These are phyloP conservation scores for Talaromyces sp. DNA, from an alignment of 2,329 filamentous ascomycete species.

Conservation along the genomic window DNA sequence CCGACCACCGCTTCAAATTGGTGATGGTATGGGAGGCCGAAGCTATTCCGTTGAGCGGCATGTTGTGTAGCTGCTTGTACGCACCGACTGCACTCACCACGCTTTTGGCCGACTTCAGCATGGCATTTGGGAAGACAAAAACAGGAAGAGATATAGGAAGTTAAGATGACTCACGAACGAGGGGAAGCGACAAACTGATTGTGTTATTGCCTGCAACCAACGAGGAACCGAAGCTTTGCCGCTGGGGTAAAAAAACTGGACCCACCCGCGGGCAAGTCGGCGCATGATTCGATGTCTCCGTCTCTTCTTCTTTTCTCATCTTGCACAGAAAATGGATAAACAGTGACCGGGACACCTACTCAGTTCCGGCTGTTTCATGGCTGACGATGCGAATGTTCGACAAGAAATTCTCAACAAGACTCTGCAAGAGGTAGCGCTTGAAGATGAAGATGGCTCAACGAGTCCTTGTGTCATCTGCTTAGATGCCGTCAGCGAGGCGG, in stretches of 20 bases:
- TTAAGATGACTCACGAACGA: not conserved
- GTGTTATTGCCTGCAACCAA: not conserved
- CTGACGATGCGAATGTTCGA: constrained; percentile 42
- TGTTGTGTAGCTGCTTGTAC: constrained; percentile 20
- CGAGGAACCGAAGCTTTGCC: constrained; percentile 11
- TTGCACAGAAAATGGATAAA: constrained; percentile 11
- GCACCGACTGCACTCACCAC: constrained; percentile 32
- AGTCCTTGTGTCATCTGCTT: constrained; percentile 84
- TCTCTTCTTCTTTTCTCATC: not conserved
- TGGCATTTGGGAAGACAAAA: constrained; percentile 14
- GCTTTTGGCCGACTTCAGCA: constrained; percentile 39
- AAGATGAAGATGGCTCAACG: constrained; percentile 33
- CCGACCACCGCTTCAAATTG: constrained; percentile 79
- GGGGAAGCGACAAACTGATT: not conserved
- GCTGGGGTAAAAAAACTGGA: constrained; percentile 14
- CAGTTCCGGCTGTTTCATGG: constrained; percentile 29
- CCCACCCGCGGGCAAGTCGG: not conserved
- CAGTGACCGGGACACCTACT: not conserved
- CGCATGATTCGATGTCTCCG: constrained; percentile 5
- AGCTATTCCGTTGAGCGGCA: constrained; percentile 32
- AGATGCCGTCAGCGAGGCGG: constrained; percentile 69
- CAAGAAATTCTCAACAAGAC: constrained; percentile 48
- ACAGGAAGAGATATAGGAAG: not conserved
- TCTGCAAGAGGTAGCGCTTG: constrained; percentile 44
- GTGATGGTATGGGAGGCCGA: constrained; percentile 60